A percentile compares a stretch with the other conserved stretches of the same genome.
Conservation (phyloP, 2,329 filamentous ascomycete species). For the Trichoderma gracile region DNA sequence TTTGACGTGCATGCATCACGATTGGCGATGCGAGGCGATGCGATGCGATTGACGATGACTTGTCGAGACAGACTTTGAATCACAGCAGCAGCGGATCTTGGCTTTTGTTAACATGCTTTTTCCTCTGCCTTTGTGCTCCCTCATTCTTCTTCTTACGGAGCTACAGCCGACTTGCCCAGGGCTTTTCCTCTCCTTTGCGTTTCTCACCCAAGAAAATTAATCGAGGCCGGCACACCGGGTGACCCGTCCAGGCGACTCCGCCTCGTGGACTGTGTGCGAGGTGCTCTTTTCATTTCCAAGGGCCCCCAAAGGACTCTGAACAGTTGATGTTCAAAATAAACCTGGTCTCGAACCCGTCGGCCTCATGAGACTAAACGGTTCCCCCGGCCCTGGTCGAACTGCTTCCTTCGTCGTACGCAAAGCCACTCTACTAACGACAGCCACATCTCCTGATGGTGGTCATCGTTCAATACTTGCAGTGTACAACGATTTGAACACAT, state of each 20-base stretch:
- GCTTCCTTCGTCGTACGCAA: constrained; percentile 19
- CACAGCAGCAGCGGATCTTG: too few species aligned
- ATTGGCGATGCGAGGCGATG: too few species aligned
- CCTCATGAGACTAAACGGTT: constrained; percentile 2
- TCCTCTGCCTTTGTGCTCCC: too few species aligned
- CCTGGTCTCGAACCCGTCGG: not conserved
- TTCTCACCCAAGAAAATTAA: not conserved
- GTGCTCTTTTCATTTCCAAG: not conserved
- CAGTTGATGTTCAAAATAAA: not conserved
- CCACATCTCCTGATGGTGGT: constrained; percentile 23
- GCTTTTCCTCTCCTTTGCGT: not conserved
- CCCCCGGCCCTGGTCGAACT: not conserved
- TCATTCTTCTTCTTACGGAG: too few species aligned
- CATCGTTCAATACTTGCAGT: not conserved
- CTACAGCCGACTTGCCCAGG: not conserved
- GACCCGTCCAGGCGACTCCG: constrained; percentile 26
- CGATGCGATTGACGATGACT: too few species aligned
- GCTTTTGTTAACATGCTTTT: too few species aligned
- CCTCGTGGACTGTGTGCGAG: constrained; percentile 24
- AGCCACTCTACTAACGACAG: constrained; percentile 23
- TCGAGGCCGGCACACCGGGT: constrained; percentile 7
- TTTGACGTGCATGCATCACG: too few species aligned
- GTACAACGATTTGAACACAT: not conserved
- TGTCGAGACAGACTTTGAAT: too few species aligned
- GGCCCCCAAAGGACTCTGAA: constrained; percentile 12